Percentiles rank a stretch among this genome's conserved stretches.
These are phyloP conservation scores for Rosellinia necatrix DNA, from an alignment of 2,329 filamentous ascomycete genomes.

Conservation along the genomic window DNA sequence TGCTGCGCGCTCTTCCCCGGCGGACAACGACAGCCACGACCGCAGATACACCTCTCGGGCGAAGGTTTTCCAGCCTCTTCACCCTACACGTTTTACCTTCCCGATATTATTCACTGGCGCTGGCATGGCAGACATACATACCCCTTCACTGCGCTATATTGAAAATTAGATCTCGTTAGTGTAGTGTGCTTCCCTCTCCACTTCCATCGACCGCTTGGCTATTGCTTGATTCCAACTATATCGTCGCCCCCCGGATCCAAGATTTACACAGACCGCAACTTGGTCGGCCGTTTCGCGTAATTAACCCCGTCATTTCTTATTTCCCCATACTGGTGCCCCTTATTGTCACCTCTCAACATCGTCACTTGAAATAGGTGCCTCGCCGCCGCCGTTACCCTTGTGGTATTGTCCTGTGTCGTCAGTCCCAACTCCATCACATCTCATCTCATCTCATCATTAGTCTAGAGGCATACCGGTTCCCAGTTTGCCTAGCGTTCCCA, in stretches of 20 bases:
- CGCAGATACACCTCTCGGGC: background rate
- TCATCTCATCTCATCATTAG: too few species aligned
- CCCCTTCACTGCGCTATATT: too few species aligned
- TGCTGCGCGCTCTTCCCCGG: background rate
- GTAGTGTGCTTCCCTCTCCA: constrained; percentile 13
- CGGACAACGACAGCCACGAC: background rate
- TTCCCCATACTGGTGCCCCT: constrained; percentile 16
- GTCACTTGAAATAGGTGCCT: constrained; percentile 10
- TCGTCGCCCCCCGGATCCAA: constrained; percentile 14
- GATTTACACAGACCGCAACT: constrained; percentile 26
- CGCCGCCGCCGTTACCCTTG: too few species aligned
- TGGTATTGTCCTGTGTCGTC: too few species aligned
- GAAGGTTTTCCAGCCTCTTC: background rate
- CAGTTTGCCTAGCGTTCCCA: background rate
- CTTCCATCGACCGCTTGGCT: constrained; percentile 14
- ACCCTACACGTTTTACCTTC: background rate
- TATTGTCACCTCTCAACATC: background rate
- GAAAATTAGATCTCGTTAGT: constrained; percentile 8
- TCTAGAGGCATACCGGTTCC: background rate
- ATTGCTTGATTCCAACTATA: constrained; percentile 10
- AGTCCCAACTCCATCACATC: too few species aligned
- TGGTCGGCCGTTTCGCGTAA: constrained; percentile 13
- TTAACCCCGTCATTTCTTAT: constrained; percentile 15
- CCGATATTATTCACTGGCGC: background rate
- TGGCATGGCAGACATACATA: constrained; percentile 11